Evolutionary conservation across 2,329 filamentous ascomycete genomes (phyloP), one percentile per base, ranked within the genome.

Genomic region (Colletotrichum nymphaeae): DNA sequence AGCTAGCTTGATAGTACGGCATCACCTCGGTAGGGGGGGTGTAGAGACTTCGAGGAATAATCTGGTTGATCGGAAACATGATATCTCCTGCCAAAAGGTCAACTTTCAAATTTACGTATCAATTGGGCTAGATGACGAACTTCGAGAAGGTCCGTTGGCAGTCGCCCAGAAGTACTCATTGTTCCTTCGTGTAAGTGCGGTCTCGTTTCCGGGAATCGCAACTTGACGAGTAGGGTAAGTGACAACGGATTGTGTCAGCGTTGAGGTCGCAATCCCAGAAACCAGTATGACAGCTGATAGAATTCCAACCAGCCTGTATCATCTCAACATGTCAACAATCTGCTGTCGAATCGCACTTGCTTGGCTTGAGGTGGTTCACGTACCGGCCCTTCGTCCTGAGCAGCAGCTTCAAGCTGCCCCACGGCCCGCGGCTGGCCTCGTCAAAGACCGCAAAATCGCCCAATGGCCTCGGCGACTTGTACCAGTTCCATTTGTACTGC

Each of bases 401-500:
- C 1, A 76, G 19, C 30, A 77, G 37, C 46, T 35, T 65, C 26
- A 77, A 58, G 57, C 66, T 75, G 0, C 75, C 75, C 74, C 74
- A 76, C 14, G 75, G 74, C 7, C 76, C 74, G 46, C 76, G 63
- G 35, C 75, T 76, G 2, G 75, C 76, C 30, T 75, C 57, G 22
- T 76, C 76, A 56, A 75, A 74, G 9, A 59, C 59, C 5, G 67
- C 26, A 24, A 77, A 67, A n/a, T 76, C 76, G 19, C 59, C 24
- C 8, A 77, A 52, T 19, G 69, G 75, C 24, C 72, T 57, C 26
- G 68, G 32, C 19, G 63, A 60, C 19, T 46, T 71, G 56, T 73
- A 76, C 62, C 74, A 74, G 16, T 75, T 73, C 76, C 75, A 77
- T 46, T 77, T 77, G 19, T 74, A 62, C 26, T 77, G 76, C 2